Evolutionary conservation across 2,329 filamentous ascomycete species (phyloP).

Genomic region (Neurospora sp.): DNA sequence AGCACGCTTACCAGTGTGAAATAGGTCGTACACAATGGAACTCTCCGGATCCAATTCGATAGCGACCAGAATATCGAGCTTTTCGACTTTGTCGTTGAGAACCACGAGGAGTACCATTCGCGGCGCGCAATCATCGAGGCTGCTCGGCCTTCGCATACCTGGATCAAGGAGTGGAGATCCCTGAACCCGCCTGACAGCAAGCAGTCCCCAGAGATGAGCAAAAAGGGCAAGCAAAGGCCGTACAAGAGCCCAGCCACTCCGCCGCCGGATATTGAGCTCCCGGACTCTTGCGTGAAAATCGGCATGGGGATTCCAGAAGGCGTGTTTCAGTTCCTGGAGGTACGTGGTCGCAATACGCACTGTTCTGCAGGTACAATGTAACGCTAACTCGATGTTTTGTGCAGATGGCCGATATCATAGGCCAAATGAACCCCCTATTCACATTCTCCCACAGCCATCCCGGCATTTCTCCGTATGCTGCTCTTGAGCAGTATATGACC

Average conservation of each 20-base stretch:
- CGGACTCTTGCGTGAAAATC: slow-evolving; percentile 44
- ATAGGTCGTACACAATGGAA: slow-evolving; percentile 68
- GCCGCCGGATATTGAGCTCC: slow-evolving; percentile 52
- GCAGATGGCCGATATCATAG: slow-evolving; percentile 55
- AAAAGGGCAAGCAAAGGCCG: slow-evolving; percentile 50
- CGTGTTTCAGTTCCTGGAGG: slow-evolving; percentile 56
- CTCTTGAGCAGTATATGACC: slow-evolving; percentile 51
- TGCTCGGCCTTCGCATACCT: slow-evolving; percentile 50
- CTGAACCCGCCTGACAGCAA: slow-evolving; percentile 48
- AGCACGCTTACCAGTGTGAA: slow-evolving; percentile 18
- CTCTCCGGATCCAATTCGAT: slow-evolving; percentile 70
- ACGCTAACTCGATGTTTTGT: slow-evolving; percentile 17
- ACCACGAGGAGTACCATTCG: slow-evolving; percentile 76
- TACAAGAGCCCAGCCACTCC: slow-evolving; percentile 49
- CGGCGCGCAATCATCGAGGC: slow-evolving; percentile 53
- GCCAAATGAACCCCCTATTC: slow-evolving; percentile 57
- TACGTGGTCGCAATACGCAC: slow-evolving; percentile 21
- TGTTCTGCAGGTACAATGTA: not conserved
- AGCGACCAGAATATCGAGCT: slow-evolving; percentile 70
- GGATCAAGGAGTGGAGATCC: slow-evolving; percentile 56
- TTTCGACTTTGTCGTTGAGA: slow-evolving; percentile 68
- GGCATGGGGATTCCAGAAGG: slow-evolving; percentile 50
- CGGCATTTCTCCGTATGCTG: slow-evolving; percentile 43
- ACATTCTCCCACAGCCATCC: slow-evolving; percentile 45
- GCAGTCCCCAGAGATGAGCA: slow-evolving; percentile 55